These are phyloP conservation scores for Emmonsiellopsis sp. DNA, from an alignment of 2,329 filamentous ascomycete genomes.

Conservation along the genomic window DNA sequence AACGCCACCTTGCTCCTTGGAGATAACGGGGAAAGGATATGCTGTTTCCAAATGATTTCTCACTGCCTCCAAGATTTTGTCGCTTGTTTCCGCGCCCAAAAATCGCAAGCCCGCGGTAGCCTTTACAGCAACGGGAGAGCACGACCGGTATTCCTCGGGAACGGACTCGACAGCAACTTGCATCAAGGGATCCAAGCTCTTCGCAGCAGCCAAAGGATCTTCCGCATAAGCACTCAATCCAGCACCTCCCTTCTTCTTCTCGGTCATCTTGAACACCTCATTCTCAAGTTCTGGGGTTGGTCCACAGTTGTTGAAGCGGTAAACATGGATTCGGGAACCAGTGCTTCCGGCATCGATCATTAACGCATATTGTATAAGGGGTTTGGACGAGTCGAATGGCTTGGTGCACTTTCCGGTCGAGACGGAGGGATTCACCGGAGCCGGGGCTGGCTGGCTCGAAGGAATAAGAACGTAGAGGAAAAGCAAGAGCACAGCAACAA, in stretches of 20 bases:
- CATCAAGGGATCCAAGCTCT: slow-evolving; percentile 81
- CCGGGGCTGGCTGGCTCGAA: slow-evolving; percentile 18
- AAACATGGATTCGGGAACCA: slow-evolving; percentile 94
- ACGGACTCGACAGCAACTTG: slow-evolving; percentile 75
- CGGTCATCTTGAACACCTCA: slow-evolving; percentile 89
- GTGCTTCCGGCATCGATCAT: slow-evolving; percentile 99
- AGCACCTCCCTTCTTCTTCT: slow-evolving; percentile 69
- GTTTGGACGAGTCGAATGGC: slow-evolving; percentile 79
- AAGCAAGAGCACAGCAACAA: slow-evolving; percentile 50
- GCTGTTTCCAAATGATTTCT: slow-evolving; percentile 72
- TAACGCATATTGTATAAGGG: slow-evolving; percentile 90
- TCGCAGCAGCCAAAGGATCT: slow-evolving; percentile 79
- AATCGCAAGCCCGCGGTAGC: slow-evolving; percentile 89
- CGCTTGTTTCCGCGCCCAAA: slow-evolving; percentile 69
- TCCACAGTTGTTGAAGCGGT: slow-evolving; percentile 98
- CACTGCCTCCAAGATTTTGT: slow-evolving; percentile 79
- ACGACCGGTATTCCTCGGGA: slow-evolving; percentile 81
- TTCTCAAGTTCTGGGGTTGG: slow-evolving; percentile 87
- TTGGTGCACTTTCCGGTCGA: slow-evolving; percentile 65
- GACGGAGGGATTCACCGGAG: neutral
- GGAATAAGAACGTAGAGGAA: slow-evolving; percentile 48
- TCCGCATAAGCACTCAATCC: slow-evolving; percentile 77
- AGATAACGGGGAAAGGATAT: slow-evolving; percentile 92
- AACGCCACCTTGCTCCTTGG: slow-evolving; percentile 74
- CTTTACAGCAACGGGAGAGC: slow-evolving; percentile 93